These are phyloP conservation scores for Entomortierella chlamydospora DNA, from an alignment of 192 early-diverging fungal species.

Conservation along the genomic window DNA sequence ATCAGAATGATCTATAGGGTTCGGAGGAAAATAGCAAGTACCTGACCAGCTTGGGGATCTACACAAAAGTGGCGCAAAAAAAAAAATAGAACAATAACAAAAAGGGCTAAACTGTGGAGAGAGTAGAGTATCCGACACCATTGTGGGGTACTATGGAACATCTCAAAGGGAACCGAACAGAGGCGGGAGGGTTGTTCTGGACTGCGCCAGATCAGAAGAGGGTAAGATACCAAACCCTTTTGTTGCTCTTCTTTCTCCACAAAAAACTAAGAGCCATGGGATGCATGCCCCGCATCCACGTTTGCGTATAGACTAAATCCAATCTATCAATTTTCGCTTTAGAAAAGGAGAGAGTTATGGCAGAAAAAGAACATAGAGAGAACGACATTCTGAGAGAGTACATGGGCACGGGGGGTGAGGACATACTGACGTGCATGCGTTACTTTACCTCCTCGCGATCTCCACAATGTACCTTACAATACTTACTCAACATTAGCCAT, in stretches of 20 bases:
- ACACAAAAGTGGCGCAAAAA: neutral
- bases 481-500: no score
- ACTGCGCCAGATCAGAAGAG: neutral
- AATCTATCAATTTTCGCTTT: no score
- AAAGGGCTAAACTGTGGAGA: neutral
- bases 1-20: neutral
- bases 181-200: neutral
- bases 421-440: neutral
- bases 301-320: neutral
- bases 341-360: no score
- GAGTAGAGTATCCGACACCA: neutral
- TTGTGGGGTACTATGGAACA: neutral
- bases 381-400: no score
- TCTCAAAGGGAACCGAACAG: slow-evolving; percentile 4
- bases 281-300: neutral
- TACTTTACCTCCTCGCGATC: neutral
- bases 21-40: neutral
- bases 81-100: neutral
- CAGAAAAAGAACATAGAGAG: no score
- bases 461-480: neutral
- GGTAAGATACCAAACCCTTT: neutral
- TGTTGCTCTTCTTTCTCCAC: neutral
- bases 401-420: no score
- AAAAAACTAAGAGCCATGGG: neutral
- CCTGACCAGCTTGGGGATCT: neutral